Percentiles rank a stretch among this genome's conserved stretches.
These are phyloP conservation scores for Neofusicoccum sp. DNA, from an alignment of 2,329 filamentous ascomycete genomes.

Conservation along the genomic window DNA sequence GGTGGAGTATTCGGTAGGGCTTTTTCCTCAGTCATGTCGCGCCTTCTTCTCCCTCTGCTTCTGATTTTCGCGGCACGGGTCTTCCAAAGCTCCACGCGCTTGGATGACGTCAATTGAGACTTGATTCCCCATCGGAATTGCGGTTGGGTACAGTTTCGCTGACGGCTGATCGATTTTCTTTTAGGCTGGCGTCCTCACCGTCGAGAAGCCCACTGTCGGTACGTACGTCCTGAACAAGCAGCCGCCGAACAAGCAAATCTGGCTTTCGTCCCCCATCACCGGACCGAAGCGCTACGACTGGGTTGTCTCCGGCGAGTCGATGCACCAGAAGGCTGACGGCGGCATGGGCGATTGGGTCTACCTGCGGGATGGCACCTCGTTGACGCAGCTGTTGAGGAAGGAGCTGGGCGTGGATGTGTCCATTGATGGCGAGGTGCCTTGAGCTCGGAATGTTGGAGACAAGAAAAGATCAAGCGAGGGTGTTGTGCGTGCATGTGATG, in stretches of 20 bases:
- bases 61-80: not conserved
- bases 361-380: conserved; percentile 74
- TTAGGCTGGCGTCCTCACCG: conserved; percentile 82
- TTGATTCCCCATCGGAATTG: not conserved
- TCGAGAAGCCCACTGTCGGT: conserved; percentile 69
- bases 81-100: not conserved
- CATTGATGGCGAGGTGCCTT: conserved; percentile 30
- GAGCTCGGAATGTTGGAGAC: not conserved
- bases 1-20: conserved; percentile 80
- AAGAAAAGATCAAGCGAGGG: not conserved
- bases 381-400: conserved; percentile 71
- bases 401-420: conserved; percentile 70
- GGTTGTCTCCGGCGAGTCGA: conserved; percentile 71
- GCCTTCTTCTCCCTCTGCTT: no score
- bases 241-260: conserved; percentile 95
- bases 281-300: conserved; percentile 96
- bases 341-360: conserved; percentile 83
- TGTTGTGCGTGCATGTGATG: conserved; percentile 3
- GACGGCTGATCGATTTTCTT: not conserved
- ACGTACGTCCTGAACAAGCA: conserved; percentile 98
- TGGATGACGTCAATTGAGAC: no score
- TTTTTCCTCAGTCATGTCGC: not conserved
- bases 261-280: conserved; percentile 88
- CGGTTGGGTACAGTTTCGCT: not conserved
- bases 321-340: conserved; percentile 78